Evolutionary conservation across 129 eudicot genomes (phyloP), one percentile per base, ranked within the genome.

Genomic region (Flaveria sonorensis): DNA sequence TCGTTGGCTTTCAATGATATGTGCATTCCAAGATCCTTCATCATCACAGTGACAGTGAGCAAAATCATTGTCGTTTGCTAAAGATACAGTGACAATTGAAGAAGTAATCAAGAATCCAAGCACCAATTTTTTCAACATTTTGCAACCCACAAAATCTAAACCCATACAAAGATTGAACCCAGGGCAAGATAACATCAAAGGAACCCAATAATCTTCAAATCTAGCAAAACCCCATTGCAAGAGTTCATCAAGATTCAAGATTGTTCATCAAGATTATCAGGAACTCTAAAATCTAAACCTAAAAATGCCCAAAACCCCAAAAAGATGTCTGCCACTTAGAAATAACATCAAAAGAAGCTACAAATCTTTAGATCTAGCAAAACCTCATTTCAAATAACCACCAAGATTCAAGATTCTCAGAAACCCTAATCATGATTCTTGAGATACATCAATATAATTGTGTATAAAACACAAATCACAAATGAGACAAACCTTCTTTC

Each of bases 1-100:
- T 64, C 78, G 72, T 50, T 91, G 97, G 86, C 89, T 83, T 77
- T 88, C 94, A 53, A 91, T 83, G 16, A 76, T 91, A 62, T 83
- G 86, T 40, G 88, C 74, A 75, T 85, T 81, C 90, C 91, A 88
- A 60, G 77, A 85, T 15, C 88, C 92, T 50, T 91, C 97, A n/a
- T 88, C 92, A 7, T 86, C 94, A 56, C 97, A 91, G 48, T 85
- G 89, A 82, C 94, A 91, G 9, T 83, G 87, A 32, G 83, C 59
- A 40, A 75, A 83, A 10, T 69, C 91, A 23, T 78, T 68, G 46
- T 83, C 88, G 10, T 76, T 57, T 0, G 87, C 90, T 70, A 67
- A 60, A 6, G 83, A 81, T 36, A 78, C 73, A 1, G 72, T 59
- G 4, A 78, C 60, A 20, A 77, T 14, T 40, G 77, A 43, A 39